Base-by-base conservation (phyloP, 2,329 filamentous ascomycete genomes). In the Mycosphaerella sp. region DNA sequence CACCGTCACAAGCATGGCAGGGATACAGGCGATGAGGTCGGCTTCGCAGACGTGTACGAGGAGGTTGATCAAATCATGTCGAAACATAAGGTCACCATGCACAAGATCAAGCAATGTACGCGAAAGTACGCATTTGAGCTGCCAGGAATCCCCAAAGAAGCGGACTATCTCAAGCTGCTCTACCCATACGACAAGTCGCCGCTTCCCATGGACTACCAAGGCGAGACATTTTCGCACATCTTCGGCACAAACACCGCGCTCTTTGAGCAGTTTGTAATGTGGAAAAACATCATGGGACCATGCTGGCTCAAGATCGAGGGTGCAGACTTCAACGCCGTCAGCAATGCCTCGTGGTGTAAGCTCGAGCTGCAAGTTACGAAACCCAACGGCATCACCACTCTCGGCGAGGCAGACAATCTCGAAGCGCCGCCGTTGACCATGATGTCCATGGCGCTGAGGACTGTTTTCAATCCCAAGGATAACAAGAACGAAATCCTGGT, bases 211-310 rank as follows among this genome's bases (percentile, higher is more conserved):
- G 85, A 86, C 57, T 73, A 81, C 5, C 81, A 78, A 40, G 93
- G 93, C 29, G 84, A 95, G 69, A 97, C 93, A 0, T 98, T 92
- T 68, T 96, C 92, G 1, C 88, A 89, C 61, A 85, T 95, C 23
- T 98, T 98, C 63, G 93, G 95, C 29, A 86, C 87, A 53, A 95
- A 93, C 70, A 98, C 93, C 0, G 84, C 89, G 1, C 78, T 98
- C 0, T 98, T 98, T 64, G 93, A 98, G 72, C 93, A 98, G 64
- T 98, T 98, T 67, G 93, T 98, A 17, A 79, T 98, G 4, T 96
- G 91, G 87, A 97, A 96, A 74, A 95, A 95, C 67, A 88, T 98
- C 64, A 98, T 96, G 92, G 93, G 93, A 1, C 93, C 93, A 31
- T 97, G 93, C 70, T 98, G 93, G 93, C 80, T 98, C 44, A 91